Evolutionary conservation across 2,329 filamentous ascomycete genomes (phyloP).

Genomic region (Neoascochyta sp.): DNA sequence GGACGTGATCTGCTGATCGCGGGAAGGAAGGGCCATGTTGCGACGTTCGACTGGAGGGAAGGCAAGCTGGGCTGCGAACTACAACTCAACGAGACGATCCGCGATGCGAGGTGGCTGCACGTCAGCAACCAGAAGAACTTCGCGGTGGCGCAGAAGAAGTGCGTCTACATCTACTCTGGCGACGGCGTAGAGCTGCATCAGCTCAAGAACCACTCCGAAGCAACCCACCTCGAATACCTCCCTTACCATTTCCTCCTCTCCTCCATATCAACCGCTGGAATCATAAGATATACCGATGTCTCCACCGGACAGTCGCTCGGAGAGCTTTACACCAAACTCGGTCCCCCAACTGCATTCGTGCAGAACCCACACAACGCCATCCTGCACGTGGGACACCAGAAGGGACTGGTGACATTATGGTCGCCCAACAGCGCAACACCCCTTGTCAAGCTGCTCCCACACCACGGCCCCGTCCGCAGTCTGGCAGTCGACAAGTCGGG

Average conservation of each 20-base stretch:
- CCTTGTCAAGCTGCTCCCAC: conserved; percentile 85
- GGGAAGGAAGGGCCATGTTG: conserved; percentile 89
- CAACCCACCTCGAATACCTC: conserved; percentile 89
- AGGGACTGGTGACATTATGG: conserved; percentile 92
- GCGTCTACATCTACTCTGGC: conserved; percentile 93
- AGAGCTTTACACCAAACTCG: conserved; percentile 80
- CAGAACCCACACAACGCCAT: conserved; percentile 94
- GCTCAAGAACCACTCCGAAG: conserved; percentile 83
- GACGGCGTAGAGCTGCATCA: conserved; percentile 90
- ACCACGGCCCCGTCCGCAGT: conserved; percentile 82
- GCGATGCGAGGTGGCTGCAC: conserved; percentile 88
- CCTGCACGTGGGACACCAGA: conserved; percentile 88
- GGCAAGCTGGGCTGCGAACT: conserved; percentile 89
- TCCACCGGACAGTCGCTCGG: conserved; percentile 86
- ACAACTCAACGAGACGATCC: conserved; percentile 83
- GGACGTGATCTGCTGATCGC: conserved; percentile 81
- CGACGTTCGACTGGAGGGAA: conserved; percentile 93
- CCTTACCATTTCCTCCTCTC: conserved; percentile 94
- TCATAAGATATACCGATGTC: conserved; percentile 86
- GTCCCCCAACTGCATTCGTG: conserved; percentile 74
- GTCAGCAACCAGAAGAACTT: conserved; percentile 78
- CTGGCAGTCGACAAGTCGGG: conserved; percentile 85
- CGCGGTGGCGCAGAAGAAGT: conserved; percentile 92
- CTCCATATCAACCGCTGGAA: conserved; percentile 78
- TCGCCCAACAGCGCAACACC: conserved; percentile 85